phyloP scores from a whole-genome alignment of 805 yeast species.

The Cyberlindnera mycetangii region DNA sequence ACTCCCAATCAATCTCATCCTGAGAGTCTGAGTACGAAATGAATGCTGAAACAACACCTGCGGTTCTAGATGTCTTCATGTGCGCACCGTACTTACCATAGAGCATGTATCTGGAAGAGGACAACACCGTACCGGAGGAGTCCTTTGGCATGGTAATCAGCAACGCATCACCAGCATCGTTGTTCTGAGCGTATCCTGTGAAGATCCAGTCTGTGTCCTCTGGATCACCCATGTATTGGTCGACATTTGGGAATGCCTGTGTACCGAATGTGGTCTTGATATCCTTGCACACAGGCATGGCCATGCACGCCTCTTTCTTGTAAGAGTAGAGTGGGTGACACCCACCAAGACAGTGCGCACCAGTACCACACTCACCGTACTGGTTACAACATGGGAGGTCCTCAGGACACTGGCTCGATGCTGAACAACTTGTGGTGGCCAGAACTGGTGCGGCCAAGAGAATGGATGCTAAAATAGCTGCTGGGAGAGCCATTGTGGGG shows the following conservation, averaged over 20 bases:
- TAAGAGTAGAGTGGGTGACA: slow-evolving; percentile 63
- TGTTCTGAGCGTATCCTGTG: slow-evolving; percentile 50
- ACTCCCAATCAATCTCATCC: slow-evolving; percentile 91
- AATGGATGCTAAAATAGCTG: slow-evolving; percentile 7
- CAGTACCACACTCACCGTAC: slow-evolving; percentile 78
- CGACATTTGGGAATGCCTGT: slow-evolving; percentile 26
- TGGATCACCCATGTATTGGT: slow-evolving; percentile 61
- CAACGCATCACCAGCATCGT: slow-evolving; percentile 52
- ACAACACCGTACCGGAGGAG: slow-evolving; percentile 73
- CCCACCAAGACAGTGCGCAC: slow-evolving; percentile 77
- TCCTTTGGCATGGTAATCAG: slow-evolving; percentile 80
- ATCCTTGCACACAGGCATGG: slow-evolving; percentile 72
- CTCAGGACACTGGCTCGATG: slow-evolving; percentile 65
- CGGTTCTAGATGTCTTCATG: slow-evolving; percentile 68
- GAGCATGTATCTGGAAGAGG: slow-evolving; percentile 81
- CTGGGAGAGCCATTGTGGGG: slow-evolving; percentile 6
- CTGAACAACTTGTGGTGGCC: slow-evolving; percentile 42
- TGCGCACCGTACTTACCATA: slow-evolving; percentile 76
- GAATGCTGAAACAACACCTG: slow-evolving; percentile 85
- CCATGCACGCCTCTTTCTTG: slow-evolving; percentile 66
- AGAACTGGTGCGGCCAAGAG: slow-evolving; percentile 10
- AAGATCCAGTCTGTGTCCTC: slow-evolving; percentile 65
- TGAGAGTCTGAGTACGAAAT: slow-evolving; percentile 78
- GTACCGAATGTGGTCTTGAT: slow-evolving; percentile 40
- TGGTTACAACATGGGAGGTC: slow-evolving; percentile 79